Evolutionary conservation across 2,329 filamentous ascomycete genomes (phyloP).

Genomic region (Penicillium sp.): DNA sequence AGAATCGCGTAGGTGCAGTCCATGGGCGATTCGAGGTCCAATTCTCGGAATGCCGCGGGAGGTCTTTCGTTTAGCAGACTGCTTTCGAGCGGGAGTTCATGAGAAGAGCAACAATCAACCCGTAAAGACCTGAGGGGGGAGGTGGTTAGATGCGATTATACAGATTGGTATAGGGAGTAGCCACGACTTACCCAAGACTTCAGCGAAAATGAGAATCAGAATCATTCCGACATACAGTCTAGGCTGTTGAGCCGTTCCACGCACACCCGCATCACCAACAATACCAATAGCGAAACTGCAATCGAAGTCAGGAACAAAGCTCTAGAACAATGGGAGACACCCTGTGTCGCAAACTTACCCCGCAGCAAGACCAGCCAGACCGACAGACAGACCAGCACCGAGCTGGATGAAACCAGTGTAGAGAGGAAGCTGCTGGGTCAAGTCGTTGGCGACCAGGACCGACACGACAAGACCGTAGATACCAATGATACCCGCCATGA

Average conservation of each 20-base stretch:
- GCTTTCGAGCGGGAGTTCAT: constrained; percentile 94
- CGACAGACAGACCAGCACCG: constrained; percentile 77
- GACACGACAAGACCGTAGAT: constrained; percentile 93
- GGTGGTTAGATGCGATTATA: constrained; percentile 25
- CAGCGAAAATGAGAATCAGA: constrained; percentile 98
- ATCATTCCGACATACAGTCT: constrained; percentile 94
- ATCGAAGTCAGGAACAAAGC: constrained; percentile 12
- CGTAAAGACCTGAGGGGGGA: constrained; percentile 76
- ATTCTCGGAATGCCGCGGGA: constrained; percentile 10
- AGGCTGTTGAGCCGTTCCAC: constrained; percentile 53
- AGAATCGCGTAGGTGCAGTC: constrained; percentile 5
- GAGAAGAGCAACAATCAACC: constrained; percentile 95
- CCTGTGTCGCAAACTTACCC: constrained; percentile 45
- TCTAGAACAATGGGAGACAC: neutral
- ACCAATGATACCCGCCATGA: constrained; percentile 99
- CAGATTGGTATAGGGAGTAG: constrained; percentile 1
- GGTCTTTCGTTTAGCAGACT: constrained; percentile 52
- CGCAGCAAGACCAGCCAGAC: constrained; percentile 77
- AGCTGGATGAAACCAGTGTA: constrained; percentile 84
- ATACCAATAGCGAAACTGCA: constrained; percentile 77
- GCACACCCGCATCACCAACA: constrained; percentile 60
- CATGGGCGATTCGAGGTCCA: constrained; percentile 12
- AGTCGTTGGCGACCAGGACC: constrained; percentile 77
- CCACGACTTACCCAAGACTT: constrained; percentile 79
- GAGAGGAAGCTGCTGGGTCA: constrained; percentile 69